Base-by-base conservation (phyloP, 441 rosid genomes). In the Populus hybrid region DNA sequence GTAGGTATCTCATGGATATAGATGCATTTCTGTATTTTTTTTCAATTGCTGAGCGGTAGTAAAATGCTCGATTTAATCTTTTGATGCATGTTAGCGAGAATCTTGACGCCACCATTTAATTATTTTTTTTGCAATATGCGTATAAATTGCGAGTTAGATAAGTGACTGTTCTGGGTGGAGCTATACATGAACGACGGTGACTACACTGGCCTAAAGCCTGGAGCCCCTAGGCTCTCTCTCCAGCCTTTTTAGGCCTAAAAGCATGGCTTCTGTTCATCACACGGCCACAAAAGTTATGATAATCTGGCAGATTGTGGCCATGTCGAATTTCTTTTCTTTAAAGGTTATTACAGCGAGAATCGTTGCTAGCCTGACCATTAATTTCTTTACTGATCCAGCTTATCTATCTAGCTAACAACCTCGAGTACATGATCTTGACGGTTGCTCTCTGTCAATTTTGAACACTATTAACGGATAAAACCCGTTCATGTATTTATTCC, bases 1-100 rank as follows among this genome's bases (percentile, higher is more conserved):
- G 53, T 79, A 63, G 79, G 78, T 57, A 76, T 26, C 50, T 30
- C 32, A 65, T 68, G 71, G 75, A 81, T 73, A 61, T 76, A 35
- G 74, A 75, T 42, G 59, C 23, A 36, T 2, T 78, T 77, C 77
- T 72, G 69, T 42, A 23, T 21, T 71, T 23, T 21, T 71, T 23
- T 21, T 32, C 34, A 42, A 26, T 36, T 69, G 14, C 70, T 67
- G 66, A 18, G 6, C 66, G 14, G 12, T n/a, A n/a, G 46, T 64
- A 10, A 38, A 53, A 38, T 12, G 21, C 67, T 20, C 30, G 53
- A 26, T 21, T 28, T 32, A n/a, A 30, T 40, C 38, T 66, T 80
- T 67, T 34, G 34, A 23, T 66, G 69, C 28, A 28, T n/a, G 20
- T 7, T 7, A 5, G 38, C 38, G 6, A 35, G 8, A 6, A 35